Base-by-base conservation (phyloP, 805 yeast species). In the Candida sanyiensis region DNA sequence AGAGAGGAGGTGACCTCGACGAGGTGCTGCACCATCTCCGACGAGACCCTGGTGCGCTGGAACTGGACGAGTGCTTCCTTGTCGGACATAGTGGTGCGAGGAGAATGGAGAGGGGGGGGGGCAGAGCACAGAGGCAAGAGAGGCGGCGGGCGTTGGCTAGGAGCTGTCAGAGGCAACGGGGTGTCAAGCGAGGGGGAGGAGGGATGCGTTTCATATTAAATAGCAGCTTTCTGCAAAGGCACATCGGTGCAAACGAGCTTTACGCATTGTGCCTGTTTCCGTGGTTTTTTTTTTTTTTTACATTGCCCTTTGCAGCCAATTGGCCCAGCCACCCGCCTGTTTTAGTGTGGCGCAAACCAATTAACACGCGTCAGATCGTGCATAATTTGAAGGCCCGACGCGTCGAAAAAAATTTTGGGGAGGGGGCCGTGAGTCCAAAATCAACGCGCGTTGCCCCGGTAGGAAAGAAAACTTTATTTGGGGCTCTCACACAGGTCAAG, bases 1-100 rank as follows among this genome's bases (percentile, higher is more conserved):
- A 78, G 72, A 2, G 81, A 69, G 35, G 64, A 59, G 16, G 84
- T 78, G 35, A 82, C 75, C 25, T 75, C 65, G 4, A 72, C 83
- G 45, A 78, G 63, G 46, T 72, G 70, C 21, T 67, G 64, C 13
- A 78, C 69, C 85, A 78, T 78, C 35, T 76, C 77, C 16, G 67
- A 53, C 29, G 66, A 61, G 35, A 78, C 82, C 16, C 80, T 74
- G 50, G 67, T 75, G 56, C 74, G 67, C 29, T 77, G 58, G 51
- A 78, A 78, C 29, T 68, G 56, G 44, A 67, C 62, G 37, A 78
- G 66, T 9, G 83, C 83, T 52, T 68, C 64, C 33, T 60, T 51
- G 48, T 67, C 70, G 9, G 69, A 64, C 71, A 67, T 67, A 22
- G 11, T 22, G 25, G 8, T 8, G 25, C 11, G 8, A 8, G 8